Evolutionary conservation across 805 yeast species (phyloP), one percentile per base, ranked within the genome.

Genomic region (Babjeviella inositovora): DNA sequence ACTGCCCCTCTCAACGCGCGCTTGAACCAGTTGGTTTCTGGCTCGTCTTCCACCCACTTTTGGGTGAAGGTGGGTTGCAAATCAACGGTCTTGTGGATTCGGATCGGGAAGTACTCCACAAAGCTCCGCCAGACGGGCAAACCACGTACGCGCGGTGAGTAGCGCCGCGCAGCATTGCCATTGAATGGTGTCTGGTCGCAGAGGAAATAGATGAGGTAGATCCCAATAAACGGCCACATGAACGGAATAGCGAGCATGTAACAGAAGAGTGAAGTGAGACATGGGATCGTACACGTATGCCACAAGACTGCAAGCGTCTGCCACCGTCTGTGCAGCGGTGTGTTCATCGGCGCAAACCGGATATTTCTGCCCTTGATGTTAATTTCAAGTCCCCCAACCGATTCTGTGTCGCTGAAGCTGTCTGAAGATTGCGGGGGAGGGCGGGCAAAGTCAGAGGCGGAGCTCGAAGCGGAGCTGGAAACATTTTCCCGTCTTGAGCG

Each of bases 31-130:
- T 7, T 20, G 26, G 17, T 12, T 23, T 25, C 11, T 11, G 13
- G 8, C 19, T 10, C 26, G 12, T 18, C 24, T 17, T 27, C 29
- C 7, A 23, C 26, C 10, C 26, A 29, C 20, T 22, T 49, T 12
- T 47, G 47, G 1, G 65, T 55, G 35, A 72, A 72, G 1, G 94
- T 74, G 3, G 96, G 95, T 30, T 63, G 63, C 25, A 85, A 50
- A 9, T 72, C 77, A 3, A 53, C 54, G 0, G 87, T 60, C 39
- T 74, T 77, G 45, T 70, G 75, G 8, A 84, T 50, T 1, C 45
- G 46, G 11, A 90, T 67, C 0, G 97, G 97, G 48, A 77, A 90
- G 47, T 82, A 90, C 21, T 59, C 51, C 21, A 73, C 71, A 42
- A 76, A 84, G 46, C 70, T 62, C 29, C 57, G 65, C 82, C 90